Percentiles rank a stretch among this genome's conserved stretches.
These are phyloP conservation scores for Solanum piurae DNA, from an alignment of 257 asterid species.

Conservation along the genomic window DNA sequence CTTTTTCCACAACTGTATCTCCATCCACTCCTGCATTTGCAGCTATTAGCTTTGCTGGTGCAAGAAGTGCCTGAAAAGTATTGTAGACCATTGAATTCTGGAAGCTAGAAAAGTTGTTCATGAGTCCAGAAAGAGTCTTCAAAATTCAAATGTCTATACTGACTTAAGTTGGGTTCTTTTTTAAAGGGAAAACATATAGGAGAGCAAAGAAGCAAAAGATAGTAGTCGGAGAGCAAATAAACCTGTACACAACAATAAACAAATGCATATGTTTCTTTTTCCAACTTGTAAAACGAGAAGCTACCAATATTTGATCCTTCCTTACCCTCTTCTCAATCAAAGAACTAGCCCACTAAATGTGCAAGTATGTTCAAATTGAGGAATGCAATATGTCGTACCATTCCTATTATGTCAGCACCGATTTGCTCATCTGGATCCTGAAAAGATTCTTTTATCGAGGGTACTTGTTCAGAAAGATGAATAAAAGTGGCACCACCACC, in stretches of 20 bases:
- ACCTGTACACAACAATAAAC: neutral
- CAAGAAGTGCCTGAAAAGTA: slow-evolving; percentile 81
- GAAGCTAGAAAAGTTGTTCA: neutral
- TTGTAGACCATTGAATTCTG: neutral
- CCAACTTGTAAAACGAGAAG: neutral
- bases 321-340: neutral
- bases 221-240: neutral
- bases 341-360: neutral
- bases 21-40: slow-evolving; percentile 91
- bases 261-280: neutral
- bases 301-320: neutral
- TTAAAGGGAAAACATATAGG: neutral
- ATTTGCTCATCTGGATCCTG: slow-evolving; percentile 70
- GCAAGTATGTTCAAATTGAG: neutral
- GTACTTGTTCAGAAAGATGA: slow-evolving; percentile 75
- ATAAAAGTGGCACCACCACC: slow-evolving; percentile 92
- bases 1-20: slow-evolving; percentile 54
- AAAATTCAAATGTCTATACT: neutral
- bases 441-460: slow-evolving; percentile 39
- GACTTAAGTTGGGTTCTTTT: neutral
- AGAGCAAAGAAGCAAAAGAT: neutral
- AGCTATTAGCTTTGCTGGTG: slow-evolving; percentile 83
- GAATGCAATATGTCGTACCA: slow-evolving; percentile 21
- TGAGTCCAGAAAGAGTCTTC: neutral
- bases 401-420: slow-evolving; percentile 83